Conservation (phyloP, 192 early-diverging fungal species). For the Anaeromyces robustus region DNA sequence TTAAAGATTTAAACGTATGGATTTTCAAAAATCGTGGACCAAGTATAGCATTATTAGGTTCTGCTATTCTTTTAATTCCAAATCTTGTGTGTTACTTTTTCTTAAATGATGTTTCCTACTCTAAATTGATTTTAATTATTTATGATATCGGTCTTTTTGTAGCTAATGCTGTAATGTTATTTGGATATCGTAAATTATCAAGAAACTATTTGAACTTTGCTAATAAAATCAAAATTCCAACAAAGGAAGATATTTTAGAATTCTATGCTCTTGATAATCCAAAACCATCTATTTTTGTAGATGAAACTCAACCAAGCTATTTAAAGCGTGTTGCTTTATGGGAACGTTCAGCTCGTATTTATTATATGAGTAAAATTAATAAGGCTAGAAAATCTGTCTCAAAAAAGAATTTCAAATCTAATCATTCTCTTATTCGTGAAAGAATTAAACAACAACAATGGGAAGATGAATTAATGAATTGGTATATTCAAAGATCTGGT, state of each 20-base stretch:
- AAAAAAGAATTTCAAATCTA: not conserved
- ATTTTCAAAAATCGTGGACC: conserved; percentile 20
- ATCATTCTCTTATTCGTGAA: conserved; percentile 4
- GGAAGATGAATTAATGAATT: conserved; percentile 19
- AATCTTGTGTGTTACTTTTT: not conserved
- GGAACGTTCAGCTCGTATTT: conserved; percentile 20
- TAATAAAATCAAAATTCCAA: conserved; percentile 8
- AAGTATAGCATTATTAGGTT: not conserved
- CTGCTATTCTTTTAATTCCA: not conserved
- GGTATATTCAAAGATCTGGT: conserved; percentile 15
- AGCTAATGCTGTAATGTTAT: conserved; percentile 9
- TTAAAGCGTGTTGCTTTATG: conserved; percentile 4
- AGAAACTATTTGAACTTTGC: conserved; percentile 15
- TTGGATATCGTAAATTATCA: conserved; percentile 7
- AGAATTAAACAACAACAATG: conserved; percentile 11
- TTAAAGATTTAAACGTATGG: conserved; percentile 14
- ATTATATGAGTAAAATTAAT: conserved; percentile 6
- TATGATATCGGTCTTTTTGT: not conserved
- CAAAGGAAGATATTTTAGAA: conserved; percentile 10
- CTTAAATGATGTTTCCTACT: not conserved
- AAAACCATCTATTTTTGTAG: not conserved
- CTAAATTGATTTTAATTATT: not conserved
- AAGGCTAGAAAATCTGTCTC: not conserved
- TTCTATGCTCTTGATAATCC: conserved; percentile 3
- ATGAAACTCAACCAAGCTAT: not conserved